These are phyloP conservation scores for Corynascus novoguineensis DNA, from an alignment of 495 filamentous ascomycete genomes.

Conservation along the genomic window DNA sequence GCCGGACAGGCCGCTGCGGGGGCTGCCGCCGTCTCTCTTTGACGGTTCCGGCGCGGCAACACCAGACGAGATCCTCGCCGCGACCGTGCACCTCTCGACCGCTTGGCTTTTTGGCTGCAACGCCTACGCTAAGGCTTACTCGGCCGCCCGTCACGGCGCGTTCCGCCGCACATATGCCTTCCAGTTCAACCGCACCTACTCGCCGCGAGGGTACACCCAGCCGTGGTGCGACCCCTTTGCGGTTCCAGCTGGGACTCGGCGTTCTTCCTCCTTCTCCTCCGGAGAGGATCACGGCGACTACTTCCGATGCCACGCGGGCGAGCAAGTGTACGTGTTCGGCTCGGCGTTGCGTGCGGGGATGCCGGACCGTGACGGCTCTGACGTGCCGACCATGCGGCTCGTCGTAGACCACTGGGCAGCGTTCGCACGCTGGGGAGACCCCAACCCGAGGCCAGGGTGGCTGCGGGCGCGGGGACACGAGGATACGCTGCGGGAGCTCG, in stretches of 20 bases:
- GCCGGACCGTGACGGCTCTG: constrained; percentile 26
- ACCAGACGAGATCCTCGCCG: constrained; percentile 16
- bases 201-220: constrained; percentile 37
- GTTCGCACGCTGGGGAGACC: constrained; percentile 27
- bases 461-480: constrained; percentile 19
- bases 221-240: constrained; percentile 33
- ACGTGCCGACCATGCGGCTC: constrained; percentile 25
- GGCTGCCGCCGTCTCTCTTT: background rate
- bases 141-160: constrained; percentile 25
- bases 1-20: background rate
- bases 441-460: constrained; percentile 21
- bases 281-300: constrained; percentile 37
- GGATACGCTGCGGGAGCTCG: constrained; percentile 20
- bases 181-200: constrained; percentile 44
- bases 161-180: constrained; percentile 32
- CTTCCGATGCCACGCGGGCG: constrained; percentile 47
- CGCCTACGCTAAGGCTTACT: constrained; percentile 33
- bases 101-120: constrained; percentile 38
- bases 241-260: too few relatives aligned
- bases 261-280: constrained; percentile 21
- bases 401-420: constrained; percentile 27
- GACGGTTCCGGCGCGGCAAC: constrained; percentile 21
- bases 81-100: constrained; percentile 29
- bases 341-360: constrained; percentile 22
- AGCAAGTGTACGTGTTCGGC: constrained; percentile 41